Evolutionary conservation across 305 asterid species (phyloP), one percentile per base, ranked within the genome.

Genomic region (Fraxinus nigra): DNA sequence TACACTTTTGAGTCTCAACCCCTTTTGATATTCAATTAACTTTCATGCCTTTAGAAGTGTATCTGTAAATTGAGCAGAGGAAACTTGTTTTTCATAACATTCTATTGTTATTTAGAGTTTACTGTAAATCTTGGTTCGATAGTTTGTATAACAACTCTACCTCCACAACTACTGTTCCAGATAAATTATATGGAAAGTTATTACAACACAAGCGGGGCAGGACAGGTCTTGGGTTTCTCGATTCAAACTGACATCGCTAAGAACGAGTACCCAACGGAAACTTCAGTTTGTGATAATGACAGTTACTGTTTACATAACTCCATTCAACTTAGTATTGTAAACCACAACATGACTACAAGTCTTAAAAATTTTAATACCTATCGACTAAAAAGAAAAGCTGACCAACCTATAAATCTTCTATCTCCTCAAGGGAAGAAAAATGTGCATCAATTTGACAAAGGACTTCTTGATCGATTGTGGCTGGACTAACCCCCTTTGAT

Each of bases 351-450:
- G 33, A 10, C 37, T 4, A 67, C 20, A 67, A 67, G 14, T 59
- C 2, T 9, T 10, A 18, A 26, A 65, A 65, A 65, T 56, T 11
- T 8, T 59, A 26, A 10, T 67, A 26, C 7, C 3, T 11, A 67
- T 67, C 20, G 0, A 67, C 74, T 67, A 61, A 22, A 4, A 75
- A 65, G 7, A 70, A 43, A 77, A 46, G 13, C 11, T 70, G 26
- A 24, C 14, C 79, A 70, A 70, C 85, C 85, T 85, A 95, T 81
- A 93, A 84, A 61, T 90, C 90, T 88, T 89, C 94, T 32, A 93
- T 82, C 63, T 88, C 89, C 87, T 93, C 91, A 1, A 91, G 90
- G 43, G 94, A 86, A 81, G 90, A 86, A 86, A 93, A 95, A 34
- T 88, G 90, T 32, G 90, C 88, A 87, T 90, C 85, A 34, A 95